A percentile compares a stretch with the other conserved stretches of the same genome.
Conservation (phyloP, 1,284 basidiomycete species). For the Chalciporus sp. region DNA sequence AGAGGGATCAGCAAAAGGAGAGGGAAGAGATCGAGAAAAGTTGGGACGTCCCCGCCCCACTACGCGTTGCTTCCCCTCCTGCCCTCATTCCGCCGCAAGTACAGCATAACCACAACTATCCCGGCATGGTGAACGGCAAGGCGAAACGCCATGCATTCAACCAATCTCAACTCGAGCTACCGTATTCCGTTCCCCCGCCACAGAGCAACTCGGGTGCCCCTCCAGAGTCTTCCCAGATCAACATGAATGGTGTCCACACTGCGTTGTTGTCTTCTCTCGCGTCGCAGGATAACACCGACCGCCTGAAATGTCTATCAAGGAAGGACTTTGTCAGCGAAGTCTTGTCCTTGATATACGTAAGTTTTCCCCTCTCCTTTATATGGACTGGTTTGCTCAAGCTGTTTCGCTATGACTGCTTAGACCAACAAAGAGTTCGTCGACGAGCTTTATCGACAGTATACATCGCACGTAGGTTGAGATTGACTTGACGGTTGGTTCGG, state of each 20-base stretch:
- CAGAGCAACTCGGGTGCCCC: not conserved
- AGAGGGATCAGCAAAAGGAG: conserved; percentile 43
- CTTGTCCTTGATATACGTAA: conserved; percentile 68
- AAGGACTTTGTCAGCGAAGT: conserved; percentile 71
- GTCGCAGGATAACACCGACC: conserved; percentile 18
- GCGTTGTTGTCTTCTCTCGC: conserved; percentile 34
- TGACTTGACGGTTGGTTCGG: not conserved
- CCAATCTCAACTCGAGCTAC: conserved; percentile 6
- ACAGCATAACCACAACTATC: conserved; percentile 1
- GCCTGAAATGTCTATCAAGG: conserved; percentile 40
- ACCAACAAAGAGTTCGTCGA: conserved; percentile 55
- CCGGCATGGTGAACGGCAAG: conserved; percentile 25
- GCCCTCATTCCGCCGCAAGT: conserved; percentile 11
- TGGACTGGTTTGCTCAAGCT: conserved; percentile 6
- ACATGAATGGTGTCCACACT: conserved; percentile 28
- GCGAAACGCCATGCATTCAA: conserved; percentile 11
- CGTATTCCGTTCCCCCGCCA: conserved; percentile 8
- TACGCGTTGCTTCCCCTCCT: conserved; percentile 21
- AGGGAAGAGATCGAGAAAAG: conserved; percentile 59
- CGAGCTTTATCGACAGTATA: conserved; percentile 51
- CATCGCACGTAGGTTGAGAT: conserved; percentile 27
- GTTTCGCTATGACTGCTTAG: conserved; percentile 28
- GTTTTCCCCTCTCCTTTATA: conserved; percentile 28
- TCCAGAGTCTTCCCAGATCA: conserved; percentile 15
- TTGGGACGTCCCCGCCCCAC: conserved; percentile 52